phyloP scores from a whole-genome alignment of 2,329 filamentous ascomycete species.

The Penicillium sp. region DNA sequence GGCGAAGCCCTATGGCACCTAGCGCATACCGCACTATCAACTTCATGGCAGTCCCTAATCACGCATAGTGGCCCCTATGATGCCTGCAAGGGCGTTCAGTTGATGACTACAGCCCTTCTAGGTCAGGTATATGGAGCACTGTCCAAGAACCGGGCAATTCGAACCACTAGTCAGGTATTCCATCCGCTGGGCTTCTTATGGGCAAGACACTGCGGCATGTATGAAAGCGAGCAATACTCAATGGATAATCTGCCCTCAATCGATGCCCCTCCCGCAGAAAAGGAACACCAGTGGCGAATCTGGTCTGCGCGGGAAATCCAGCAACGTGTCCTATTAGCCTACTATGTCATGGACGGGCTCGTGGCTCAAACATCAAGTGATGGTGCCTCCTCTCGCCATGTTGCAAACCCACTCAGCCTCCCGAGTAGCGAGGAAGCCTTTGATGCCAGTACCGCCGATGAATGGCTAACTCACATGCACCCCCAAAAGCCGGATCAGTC shows the following conservation, averaged over 20 bases:
- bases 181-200: constrained; percentile 47
- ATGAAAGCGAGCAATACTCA: constrained; percentile 37
- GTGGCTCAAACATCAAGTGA: constrained; percentile 47
- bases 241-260: constrained; percentile 35
- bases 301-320: constrained; percentile 48
- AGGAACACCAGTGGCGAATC: constrained; percentile 41
- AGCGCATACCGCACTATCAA: constrained; percentile 46
- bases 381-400: constrained; percentile 43
- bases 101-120: constrained; percentile 45
- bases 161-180: constrained; percentile 47
- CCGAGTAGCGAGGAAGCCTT: constrained; percentile 44
- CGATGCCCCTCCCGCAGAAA: constrained; percentile 34
- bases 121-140: constrained; percentile 46
- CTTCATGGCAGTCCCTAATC: constrained; percentile 48
- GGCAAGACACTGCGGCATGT: constrained; percentile 48
- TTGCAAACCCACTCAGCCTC: constrained; percentile 42
- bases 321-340: constrained; percentile 45
- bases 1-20: constrained; percentile 47
- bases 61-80: constrained; percentile 45
- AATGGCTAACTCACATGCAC: constrained; percentile 42
- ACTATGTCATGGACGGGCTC: constrained; percentile 47
- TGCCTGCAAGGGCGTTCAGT: constrained; percentile 44
- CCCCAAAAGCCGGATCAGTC: constrained; percentile 30
- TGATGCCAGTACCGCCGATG: constrained; percentile 40
- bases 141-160: constrained; percentile 44